Evolutionary conservation across 2,329 filamentous ascomycete genomes (phyloP), one percentile per base, ranked within the genome.

Genomic region (Xylaria sp.): DNA sequence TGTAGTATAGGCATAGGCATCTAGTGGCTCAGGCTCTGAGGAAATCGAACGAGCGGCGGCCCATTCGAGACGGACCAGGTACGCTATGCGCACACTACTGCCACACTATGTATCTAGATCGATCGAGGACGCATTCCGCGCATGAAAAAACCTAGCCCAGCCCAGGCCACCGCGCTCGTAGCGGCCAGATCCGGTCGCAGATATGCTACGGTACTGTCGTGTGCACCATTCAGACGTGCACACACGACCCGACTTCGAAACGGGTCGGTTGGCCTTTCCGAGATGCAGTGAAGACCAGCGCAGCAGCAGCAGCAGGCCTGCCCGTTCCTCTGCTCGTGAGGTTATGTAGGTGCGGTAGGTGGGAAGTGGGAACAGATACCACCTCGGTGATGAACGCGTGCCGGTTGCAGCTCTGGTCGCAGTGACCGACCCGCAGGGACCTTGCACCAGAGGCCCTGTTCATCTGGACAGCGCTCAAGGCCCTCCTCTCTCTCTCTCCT

Each of bases 211-310:
- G 45, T 29, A 50, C 31, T 29, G 42, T 56, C 22, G 44, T 53
- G 36, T 36, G 61, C 63, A 38, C 61, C 63, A 38, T 57, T 15
- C 42, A 58, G 49, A 44, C 27, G 39, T 42, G 47, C 58, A 61
- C 45, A 55, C 45, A 59, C 55, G 66, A 63, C 45, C 44, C 49
- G 49, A 50, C 13, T 54, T 69, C 42, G 51, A 65, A 65, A 60
- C 67, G 56, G 62, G 56, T 68, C 65, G 68, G 68, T 63, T 66
- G 45, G 22, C 17, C 22, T 61, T 69, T 65, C 67, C 67, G 67
- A 69, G 61, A 63, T 67, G 61, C 61, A 61, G 42, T 44, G 49
- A 63, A 63, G 62, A 62, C 65, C 57, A 60, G 51, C 54, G 47
- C 47, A 68, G 51, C 45, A 63, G 38, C 51, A 49, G 47, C 47